Evolutionary conservation across 2,329 filamentous ascomycete genomes (phyloP), one percentile per base, ranked within the genome.

Genomic region (Pestalotiopsis sp.): DNA sequence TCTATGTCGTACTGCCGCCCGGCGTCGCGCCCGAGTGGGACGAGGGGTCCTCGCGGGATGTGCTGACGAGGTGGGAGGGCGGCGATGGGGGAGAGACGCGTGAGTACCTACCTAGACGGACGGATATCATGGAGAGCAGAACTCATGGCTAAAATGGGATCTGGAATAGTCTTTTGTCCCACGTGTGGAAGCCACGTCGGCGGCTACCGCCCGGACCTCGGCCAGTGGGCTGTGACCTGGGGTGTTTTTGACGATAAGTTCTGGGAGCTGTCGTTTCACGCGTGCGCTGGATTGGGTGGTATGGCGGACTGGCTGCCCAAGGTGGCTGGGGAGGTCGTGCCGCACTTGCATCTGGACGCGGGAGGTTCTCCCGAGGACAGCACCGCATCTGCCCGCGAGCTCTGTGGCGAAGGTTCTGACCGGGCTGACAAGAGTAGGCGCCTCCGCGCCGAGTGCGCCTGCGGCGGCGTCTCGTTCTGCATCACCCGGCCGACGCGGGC

Each of bases 381-480:
- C 2, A 1, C 2, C 31, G 31, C 7, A 6, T 31, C 27, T 0
- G 7, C 27, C 27, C 4, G 27, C 27, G 27, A 31, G 27, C 27
- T 31, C 4, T 4, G 2, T 6, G 45, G 38, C 7, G 23, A 75
- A 60, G 69, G 72, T 0, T 80, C 82, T 68, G 67, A 78, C 6
- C 80, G 80, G 6, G 64, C 67, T 0, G 73, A 80, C 9, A 82
- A 81, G 11, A 72, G 78, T 52, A 79, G 83, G 49, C 73, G 79
- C 20, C 77, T 86, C 13, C 79, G 80, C 0, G 84, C 79, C 0
- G 70, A 83, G 69, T 86, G 84, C 71, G 77, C 80, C 67, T 86
- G 84, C 68, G 82, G 81, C 60, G 83, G 84, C 13, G 81, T 86
- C 0, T 82, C 80, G 4, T 85, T 86, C 71, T 81, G 80, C 11